phyloP scores from a whole-genome alignment of 441 rosid genomes.

The Pelargonium fulgidum region DNA sequence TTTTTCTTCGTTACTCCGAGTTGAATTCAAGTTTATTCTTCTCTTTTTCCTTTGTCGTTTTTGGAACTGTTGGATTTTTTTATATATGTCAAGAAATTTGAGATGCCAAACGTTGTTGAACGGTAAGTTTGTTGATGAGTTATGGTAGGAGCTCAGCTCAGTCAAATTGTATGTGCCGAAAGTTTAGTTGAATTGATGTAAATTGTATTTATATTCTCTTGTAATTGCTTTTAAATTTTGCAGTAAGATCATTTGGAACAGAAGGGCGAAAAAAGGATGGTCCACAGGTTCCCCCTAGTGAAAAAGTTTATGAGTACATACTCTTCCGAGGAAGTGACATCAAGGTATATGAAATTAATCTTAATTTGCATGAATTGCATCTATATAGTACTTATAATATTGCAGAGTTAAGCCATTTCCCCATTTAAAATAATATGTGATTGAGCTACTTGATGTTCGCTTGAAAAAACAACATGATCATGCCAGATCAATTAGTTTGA shows the following conservation, averaged over 20 bases:
- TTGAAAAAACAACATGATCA: background rate
- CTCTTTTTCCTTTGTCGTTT: background rate
- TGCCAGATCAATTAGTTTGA: no score
- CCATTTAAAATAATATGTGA: background rate
- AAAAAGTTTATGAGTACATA: conserved; percentile 29
- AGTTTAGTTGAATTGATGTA: background rate
- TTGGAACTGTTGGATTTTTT: background rate
- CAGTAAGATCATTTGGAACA: conserved; percentile 41
- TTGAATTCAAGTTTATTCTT: background rate
- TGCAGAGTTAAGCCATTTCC: background rate
- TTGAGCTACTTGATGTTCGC: background rate
- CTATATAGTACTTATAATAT: no score
- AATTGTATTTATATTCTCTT: background rate
- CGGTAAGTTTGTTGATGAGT: background rate
- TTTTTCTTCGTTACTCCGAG: background rate
- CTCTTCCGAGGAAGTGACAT: conserved; percentile 39
- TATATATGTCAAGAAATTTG: background rate
- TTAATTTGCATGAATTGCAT: background rate
- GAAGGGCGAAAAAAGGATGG: conserved; percentile 39
- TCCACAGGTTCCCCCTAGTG: conserved; percentile 28
- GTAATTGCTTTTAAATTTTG: background rate
- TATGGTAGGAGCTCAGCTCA: background rate
- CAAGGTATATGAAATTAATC: conserved; percentile 22
- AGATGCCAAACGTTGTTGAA: background rate
- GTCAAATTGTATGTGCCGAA: background rate